Evolutionary conservation across 1,139 yeast species (phyloP).

Genomic region (Taiozyma onychis): DNA sequence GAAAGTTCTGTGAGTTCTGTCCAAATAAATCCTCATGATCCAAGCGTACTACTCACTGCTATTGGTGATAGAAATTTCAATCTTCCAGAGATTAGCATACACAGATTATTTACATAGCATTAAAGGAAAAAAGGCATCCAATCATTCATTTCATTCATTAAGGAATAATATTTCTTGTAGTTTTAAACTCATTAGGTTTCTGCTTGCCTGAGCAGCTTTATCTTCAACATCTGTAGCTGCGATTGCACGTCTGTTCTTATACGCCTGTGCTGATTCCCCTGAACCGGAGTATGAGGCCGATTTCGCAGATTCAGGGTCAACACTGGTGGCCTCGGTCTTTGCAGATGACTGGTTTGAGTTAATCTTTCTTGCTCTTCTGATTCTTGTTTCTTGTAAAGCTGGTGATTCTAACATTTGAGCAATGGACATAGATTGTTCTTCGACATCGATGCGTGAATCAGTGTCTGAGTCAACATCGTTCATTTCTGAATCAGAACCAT

Average conservation of each 20-base stretch:
- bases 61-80: constrained; percentile 21
- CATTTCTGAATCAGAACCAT: constrained; percentile 23
- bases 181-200: constrained; percentile 26
- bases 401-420: constrained; percentile 3
- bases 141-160: constrained; percentile 18
- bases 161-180: constrained; percentile 26
- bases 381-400: background rate
- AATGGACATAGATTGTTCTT: constrained; percentile 4
- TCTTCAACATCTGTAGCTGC: constrained; percentile 2
- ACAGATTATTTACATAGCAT: background rate
- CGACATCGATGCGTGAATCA: constrained; percentile 17
- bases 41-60: constrained; percentile 15
- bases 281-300: background rate
- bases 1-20: constrained; percentile 14
- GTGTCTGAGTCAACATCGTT: constrained; percentile 19
- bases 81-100: constrained; percentile 7
- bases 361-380: background rate
- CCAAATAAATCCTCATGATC: constrained; percentile 20
- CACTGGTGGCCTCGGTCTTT: background rate
- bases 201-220: constrained; percentile 20
- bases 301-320: background rate
- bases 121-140: background rate
- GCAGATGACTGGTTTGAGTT: background rate
- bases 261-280: background rate
- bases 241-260: background rate